Evolutionary conservation across 352 stramenopile genomes (phyloP).

Genomic region (Globisporangium viniferum): DNA sequence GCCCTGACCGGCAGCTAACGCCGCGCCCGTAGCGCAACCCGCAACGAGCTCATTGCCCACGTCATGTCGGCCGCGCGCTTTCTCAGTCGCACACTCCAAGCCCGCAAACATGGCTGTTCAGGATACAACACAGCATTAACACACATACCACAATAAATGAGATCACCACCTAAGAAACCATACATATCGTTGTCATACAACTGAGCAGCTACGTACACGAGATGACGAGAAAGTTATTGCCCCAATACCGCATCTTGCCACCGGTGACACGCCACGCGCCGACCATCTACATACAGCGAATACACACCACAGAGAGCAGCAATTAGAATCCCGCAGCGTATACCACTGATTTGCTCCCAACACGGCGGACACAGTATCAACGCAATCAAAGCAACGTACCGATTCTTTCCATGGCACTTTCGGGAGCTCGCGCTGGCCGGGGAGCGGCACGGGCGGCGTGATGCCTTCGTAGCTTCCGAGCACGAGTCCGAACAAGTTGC

Average conservation of each 20-base stretch:
- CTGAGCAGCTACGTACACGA: slow-evolving; percentile 36
- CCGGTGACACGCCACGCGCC: slow-evolving; percentile 64
- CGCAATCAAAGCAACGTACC: slow-evolving; percentile 24
- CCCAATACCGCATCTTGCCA: slow-evolving; percentile 82
- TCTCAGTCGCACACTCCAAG: slow-evolving; percentile 93
- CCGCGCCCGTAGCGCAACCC: slow-evolving; percentile 94
- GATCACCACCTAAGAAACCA: background rate
- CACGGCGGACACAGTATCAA: background rate
- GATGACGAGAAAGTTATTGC: slow-evolving; percentile 87
- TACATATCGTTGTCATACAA: no score
- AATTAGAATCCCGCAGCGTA: background rate
- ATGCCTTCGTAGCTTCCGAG: slow-evolving; percentile 86
- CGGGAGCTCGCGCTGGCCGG: slow-evolving; percentile 73
- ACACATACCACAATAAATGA: slow-evolving; percentile 5
- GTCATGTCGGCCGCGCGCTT: slow-evolving; percentile 92
- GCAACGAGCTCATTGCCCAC: slow-evolving; percentile 93
- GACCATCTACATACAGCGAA: slow-evolving; percentile 34
- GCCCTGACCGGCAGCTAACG: slow-evolving; percentile 91
- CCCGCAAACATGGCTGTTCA: slow-evolving; percentile 95
- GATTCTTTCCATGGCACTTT: slow-evolving; percentile 79
- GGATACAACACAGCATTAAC: slow-evolving; percentile 79
- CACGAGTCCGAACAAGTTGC: slow-evolving; percentile 74
- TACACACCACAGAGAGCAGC: background rate
- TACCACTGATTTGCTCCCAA: background rate
- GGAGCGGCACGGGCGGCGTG: slow-evolving; percentile 71